Percentiles rank a stretch among this genome's conserved stretches.
These are phyloP conservation scores for Crotalaria pallida DNA, from an alignment of 306 rosid species.

Conservation along the genomic window DNA sequence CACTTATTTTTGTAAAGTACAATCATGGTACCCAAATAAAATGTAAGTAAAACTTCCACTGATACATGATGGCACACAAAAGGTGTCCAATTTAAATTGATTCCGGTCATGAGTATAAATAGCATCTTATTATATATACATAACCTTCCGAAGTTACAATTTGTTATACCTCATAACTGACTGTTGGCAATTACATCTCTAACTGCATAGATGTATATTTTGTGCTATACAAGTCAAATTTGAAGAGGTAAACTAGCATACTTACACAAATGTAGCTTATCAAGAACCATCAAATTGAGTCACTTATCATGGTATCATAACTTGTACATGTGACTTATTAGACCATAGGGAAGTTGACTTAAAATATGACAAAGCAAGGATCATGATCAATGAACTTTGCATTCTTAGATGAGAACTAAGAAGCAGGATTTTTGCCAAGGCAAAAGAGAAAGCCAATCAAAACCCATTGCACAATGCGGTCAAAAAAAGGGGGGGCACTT, in stretches of 20 bases:
- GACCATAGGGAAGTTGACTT: constrained; percentile 22
- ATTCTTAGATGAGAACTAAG: constrained; percentile 27
- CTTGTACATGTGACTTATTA: constrained; percentile 27
- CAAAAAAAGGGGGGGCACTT: neutral
- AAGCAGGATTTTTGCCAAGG: constrained; percentile 19
- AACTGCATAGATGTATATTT: constrained; percentile 29
- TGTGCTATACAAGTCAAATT: constrained; percentile 40
- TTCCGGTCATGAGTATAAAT: constrained; percentile 7
- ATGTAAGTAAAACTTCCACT: constrained; percentile 26
- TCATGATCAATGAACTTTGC: constrained; percentile 27
- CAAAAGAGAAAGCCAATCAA: constrained; percentile 25
- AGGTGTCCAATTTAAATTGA: neutral
- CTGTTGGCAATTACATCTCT: constrained; percentile 28
- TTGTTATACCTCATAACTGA: constrained; percentile 20
- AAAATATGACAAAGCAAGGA: constrained; percentile 12
- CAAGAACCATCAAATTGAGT: constrained; percentile 25
- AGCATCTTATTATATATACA: constrained; percentile 29
- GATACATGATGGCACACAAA: neutral
- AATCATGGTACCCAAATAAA: constrained; percentile 3
- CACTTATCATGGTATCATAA: constrained; percentile 34
- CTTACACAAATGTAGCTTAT: constrained; percentile 17
- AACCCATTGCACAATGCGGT: constrained; percentile 22
- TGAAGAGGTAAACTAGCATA: constrained; percentile 27
- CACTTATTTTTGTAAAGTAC: neutral
- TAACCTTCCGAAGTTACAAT: constrained; percentile 33